Evolutionary conservation across 495 filamentous ascomycete genomes (phyloP).

Genomic region (Penicillium verhagenii): DNA sequence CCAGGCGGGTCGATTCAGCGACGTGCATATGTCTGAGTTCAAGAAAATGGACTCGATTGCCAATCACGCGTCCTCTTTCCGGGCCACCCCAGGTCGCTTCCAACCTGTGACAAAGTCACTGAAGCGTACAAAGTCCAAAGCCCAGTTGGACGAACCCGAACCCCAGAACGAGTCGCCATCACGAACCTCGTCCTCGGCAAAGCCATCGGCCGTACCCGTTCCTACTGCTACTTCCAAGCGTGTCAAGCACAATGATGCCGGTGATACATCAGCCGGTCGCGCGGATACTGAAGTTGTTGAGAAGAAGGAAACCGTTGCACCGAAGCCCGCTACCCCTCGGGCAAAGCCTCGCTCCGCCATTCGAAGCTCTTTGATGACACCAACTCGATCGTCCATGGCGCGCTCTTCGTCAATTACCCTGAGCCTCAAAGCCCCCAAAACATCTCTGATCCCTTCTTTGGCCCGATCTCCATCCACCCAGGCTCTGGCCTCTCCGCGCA

Average conservation of each 20-base stretch:
- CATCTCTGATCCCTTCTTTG: conserved; percentile 54
- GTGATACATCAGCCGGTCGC: conserved; percentile 59
- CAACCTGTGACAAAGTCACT: conserved; percentile 56
- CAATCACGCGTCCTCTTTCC: conserved; percentile 76
- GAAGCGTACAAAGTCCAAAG: conserved; percentile 75
- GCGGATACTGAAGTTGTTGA: conserved; percentile 16
- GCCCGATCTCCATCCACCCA: conserved; percentile 48
- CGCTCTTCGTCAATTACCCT: conserved; percentile 42
- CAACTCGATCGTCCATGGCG: conserved; percentile 75
- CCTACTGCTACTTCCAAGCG: conserved; percentile 55
- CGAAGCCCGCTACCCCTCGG: not conserved
- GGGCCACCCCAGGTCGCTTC: conserved; percentile 59
- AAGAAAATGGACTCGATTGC: conserved; percentile 97
- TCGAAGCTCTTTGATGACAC: conserved; percentile 63
- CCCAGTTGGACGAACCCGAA: conserved; percentile 61
- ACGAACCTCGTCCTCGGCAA: conserved; percentile 35
- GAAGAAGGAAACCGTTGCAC: not conserved
- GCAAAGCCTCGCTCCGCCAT: conserved; percentile 11
- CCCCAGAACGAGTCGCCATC: conserved; percentile 25
- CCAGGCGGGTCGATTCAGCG: conserved; percentile 73
- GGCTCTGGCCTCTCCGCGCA: conserved; percentile 42
- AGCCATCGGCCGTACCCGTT: conserved; percentile 23
- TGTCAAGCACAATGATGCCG: conserved; percentile 54
- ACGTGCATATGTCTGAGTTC: conserved; percentile 81
- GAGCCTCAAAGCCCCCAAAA: conserved; percentile 58